phyloP scores from a whole-genome alignment of 805 yeast genomes.

The Metschnikowia cubensis region DNA sequence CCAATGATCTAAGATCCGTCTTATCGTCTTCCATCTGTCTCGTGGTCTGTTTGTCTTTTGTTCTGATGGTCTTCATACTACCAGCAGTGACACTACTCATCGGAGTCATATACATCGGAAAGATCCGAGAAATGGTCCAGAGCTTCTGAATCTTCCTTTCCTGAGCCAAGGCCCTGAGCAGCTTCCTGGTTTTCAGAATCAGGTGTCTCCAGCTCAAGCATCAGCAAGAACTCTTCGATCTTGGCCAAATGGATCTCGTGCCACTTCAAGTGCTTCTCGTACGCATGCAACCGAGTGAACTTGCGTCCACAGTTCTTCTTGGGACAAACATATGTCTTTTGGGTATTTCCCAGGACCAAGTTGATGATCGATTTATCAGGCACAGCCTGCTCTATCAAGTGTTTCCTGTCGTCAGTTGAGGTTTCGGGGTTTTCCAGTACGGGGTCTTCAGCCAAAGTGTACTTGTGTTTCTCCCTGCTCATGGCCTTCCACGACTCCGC shows the following conservation, averaged over 20 bases:
- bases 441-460: neutral
- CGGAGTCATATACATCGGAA: conserved; percentile 2
- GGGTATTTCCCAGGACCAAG: conserved; percentile 8
- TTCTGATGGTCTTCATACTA: no score
- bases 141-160: neutral
- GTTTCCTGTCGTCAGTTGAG: neutral
- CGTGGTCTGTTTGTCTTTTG: no score
- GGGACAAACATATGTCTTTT: conserved; percentile 11
- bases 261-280: conserved; percentile 15
- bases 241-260: conserved; percentile 25
- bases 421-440: neutral
- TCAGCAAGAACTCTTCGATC: conserved; percentile 20
- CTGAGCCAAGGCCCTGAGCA: neutral
- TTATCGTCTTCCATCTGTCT: no score
- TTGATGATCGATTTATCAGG: conserved; percentile 6
- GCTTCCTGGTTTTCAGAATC: neutral
- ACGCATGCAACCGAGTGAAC: conserved; percentile 12
- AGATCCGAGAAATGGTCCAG: conserved; percentile 10
- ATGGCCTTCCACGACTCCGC: conserved; percentile 9
- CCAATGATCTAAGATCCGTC: no score
- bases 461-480: conserved; percentile 2
- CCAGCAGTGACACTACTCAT: neutral
- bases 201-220: conserved; percentile 3
- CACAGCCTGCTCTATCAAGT: conserved; percentile 8
- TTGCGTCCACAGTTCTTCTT: conserved; percentile 9